Evolutionary conservation across 768 basidiomycete species (phyloP).

Genomic region (Steccherinum ochraceum): DNA sequence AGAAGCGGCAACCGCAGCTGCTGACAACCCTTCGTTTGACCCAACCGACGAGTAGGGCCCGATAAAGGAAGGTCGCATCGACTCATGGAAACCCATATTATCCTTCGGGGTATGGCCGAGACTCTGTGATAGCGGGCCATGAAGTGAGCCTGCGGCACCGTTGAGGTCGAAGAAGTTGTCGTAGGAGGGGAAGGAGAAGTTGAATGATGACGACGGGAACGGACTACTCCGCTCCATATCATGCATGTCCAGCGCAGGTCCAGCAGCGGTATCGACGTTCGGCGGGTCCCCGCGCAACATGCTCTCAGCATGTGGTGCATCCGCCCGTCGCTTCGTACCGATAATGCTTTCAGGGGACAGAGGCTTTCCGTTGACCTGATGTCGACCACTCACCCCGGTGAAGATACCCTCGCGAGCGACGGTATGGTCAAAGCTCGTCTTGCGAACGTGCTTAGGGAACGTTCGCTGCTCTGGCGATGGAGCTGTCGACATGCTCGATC

Average conservation of each 20-base stretch:
- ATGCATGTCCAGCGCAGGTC: not conserved
- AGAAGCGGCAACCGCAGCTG: slow-evolving; percentile 58
- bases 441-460: slow-evolving; percentile 83
- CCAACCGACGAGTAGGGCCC: slow-evolving; percentile 17
- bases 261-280: slow-evolving; percentile 29
- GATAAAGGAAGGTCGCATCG: slow-evolving; percentile 16
- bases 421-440: slow-evolving; percentile 94
- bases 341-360: slow-evolving; percentile 55
- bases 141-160: slow-evolving; percentile 10
- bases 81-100: slow-evolving; percentile 16
- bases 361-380: slow-evolving; percentile 78
- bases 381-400: slow-evolving; percentile 54
- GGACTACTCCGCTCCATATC: slow-evolving; percentile 37
- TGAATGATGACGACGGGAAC: slow-evolving; percentile 66
- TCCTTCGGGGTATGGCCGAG: slow-evolving; percentile 17
- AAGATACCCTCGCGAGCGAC: slow-evolving; percentile 63
- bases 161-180: slow-evolving; percentile 50
- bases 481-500: slow-evolving; percentile 25
- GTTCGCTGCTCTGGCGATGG: slow-evolving; percentile 36
- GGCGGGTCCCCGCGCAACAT: slow-evolving; percentile 76
- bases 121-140: slow-evolving; percentile 15
- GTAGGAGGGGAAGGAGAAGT: slow-evolving; percentile 60
- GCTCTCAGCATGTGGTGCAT: slow-evolving; percentile 74
- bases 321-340: slow-evolving; percentile 76
- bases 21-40: slow-evolving; percentile 48